Percentiles rank a stretch among this genome's conserved stretches.
Evolutionary conservation across 2,329 filamentous ascomycete genomes (phyloP).

Genomic region (Paraphoma chrysanthemicola): DNA sequence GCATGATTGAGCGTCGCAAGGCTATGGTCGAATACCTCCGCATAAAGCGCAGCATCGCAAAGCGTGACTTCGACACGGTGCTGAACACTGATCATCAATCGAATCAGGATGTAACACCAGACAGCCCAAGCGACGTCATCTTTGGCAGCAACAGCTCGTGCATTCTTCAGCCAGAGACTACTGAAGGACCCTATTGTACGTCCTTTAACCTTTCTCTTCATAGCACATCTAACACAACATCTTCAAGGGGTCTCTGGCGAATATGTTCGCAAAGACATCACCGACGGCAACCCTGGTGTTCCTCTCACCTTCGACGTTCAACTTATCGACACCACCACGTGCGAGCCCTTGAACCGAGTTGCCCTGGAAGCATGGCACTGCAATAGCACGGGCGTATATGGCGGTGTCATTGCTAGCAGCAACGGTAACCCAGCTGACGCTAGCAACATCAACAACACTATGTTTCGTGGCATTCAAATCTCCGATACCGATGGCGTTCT

Average conservation of each 20-base stretch:
- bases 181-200: background rate
- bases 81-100: constrained; percentile 32
- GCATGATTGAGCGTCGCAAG: constrained; percentile 46
- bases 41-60: constrained; percentile 25
- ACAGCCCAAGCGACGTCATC: background rate
- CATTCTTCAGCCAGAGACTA: background rate
- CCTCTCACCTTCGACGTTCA: background rate
- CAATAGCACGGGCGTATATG: background rate
- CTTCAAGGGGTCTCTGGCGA: background rate
- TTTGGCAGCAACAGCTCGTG: background rate
- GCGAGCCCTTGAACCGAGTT: background rate
- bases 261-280: background rate
- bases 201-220: background rate
- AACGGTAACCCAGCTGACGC: background rate
- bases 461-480: background rate
- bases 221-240: background rate
- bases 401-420: background rate
- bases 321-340: background rate
- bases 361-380: background rate
- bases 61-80: constrained; percentile 22
- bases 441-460: background rate
- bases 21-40: constrained; percentile 47
- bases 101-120: constrained; percentile 16
- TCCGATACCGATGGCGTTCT: background rate
- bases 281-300: background rate